Conservation (phyloP, 2,329 filamentous ascomycete genomes). For the Bipolaris gigantea region DNA sequence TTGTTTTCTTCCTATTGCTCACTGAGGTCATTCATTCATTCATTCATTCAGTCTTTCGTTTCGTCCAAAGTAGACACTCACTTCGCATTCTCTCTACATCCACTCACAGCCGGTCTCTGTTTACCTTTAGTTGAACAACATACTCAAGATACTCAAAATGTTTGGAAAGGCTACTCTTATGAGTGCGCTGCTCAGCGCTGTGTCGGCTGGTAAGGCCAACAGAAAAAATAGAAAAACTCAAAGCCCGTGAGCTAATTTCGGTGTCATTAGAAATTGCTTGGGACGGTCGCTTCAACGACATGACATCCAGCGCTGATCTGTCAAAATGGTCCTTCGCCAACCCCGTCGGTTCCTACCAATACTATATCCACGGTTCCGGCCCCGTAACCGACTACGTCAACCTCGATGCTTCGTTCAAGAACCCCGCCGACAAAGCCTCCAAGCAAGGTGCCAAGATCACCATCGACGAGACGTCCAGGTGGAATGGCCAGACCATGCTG, state of each 20-base stretch:
- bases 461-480: slow-evolving; percentile 65
- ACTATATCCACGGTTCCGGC: slow-evolving; percentile 72
- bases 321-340: slow-evolving; percentile 66
- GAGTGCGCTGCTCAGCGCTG: slow-evolving; percentile 38
- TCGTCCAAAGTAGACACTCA: slow-evolving; percentile 10
- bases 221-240: no score
- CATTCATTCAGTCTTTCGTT: background rate
- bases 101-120: slow-evolving; percentile 30
- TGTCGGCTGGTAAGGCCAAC: slow-evolving; percentile 31
- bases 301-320: slow-evolving; percentile 58
- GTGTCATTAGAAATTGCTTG: slow-evolving; percentile 56
- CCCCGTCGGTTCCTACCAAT: slow-evolving; percentile 71
- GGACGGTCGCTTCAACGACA: slow-evolving; percentile 68
- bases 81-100: slow-evolving; percentile 8
- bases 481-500: slow-evolving; percentile 71
- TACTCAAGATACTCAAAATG: slow-evolving; percentile 36
- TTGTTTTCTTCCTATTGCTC: slow-evolving; percentile 12
- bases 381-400: slow-evolving; percentile 62
- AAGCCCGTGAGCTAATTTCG: background rate
- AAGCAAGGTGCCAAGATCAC: slow-evolving; percentile 69
- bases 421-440: slow-evolving; percentile 63
- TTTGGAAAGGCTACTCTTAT: slow-evolving; percentile 36
- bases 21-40: slow-evolving; percentile 28
- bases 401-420: slow-evolving; percentile 62
- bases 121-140: slow-evolving; percentile 12